A percentile compares a stretch with the other conserved stretches of the same genome.
These are phyloP conservation scores for Cystobasidium slooffiae DNA, from an alignment of 1,284 basidiomycete species.

Conservation along the genomic window DNA sequence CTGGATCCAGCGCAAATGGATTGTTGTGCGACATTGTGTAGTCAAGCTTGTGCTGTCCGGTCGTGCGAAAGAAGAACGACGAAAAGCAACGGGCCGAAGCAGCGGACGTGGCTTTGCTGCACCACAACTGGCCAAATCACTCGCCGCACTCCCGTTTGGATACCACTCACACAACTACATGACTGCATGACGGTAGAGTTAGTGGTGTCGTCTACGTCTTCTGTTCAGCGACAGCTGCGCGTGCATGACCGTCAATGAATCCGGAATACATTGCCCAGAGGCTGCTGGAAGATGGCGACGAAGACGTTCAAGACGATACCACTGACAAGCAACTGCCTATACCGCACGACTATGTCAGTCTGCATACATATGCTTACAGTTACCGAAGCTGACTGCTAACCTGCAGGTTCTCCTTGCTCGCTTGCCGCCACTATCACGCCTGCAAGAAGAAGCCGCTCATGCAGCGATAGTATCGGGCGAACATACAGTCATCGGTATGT, in stretches of 20 bases:
- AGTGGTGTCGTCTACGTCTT: not conserved
- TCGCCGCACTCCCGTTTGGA: not conserved
- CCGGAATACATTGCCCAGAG: slow-evolving; percentile 37
- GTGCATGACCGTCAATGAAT: slow-evolving; percentile 28
- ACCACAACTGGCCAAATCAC: not conserved
- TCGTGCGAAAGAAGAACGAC: not conserved
- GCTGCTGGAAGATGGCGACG: slow-evolving; percentile 24
- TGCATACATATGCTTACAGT: not conserved
- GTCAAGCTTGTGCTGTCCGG: not conserved
- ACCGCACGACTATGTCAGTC: slow-evolving; percentile 39
- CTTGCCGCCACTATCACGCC: slow-evolving; percentile 35
- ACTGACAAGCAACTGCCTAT: not conserved
- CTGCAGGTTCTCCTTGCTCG: slow-evolving; percentile 33
- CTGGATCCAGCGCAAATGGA: slow-evolving; percentile 35
- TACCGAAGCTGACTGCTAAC: not conserved
- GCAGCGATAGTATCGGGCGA: slow-evolving; percentile 7
- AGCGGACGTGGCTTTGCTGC: not conserved
- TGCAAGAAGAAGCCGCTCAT: slow-evolving; percentile 25
- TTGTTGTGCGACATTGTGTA: slow-evolving; percentile 35
- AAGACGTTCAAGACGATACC: too few species aligned
- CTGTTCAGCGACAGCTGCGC: not conserved
- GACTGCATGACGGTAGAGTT: not conserved
- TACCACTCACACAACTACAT: not conserved
- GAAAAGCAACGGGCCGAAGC: not conserved
- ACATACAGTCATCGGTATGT: slow-evolving; percentile 17